Percentiles rank a stretch among this genome's conserved stretches.
Evolutionary conservation across 164 flowering plant genomes (phyloP).

Genomic region (Vitis rupestris): DNA sequence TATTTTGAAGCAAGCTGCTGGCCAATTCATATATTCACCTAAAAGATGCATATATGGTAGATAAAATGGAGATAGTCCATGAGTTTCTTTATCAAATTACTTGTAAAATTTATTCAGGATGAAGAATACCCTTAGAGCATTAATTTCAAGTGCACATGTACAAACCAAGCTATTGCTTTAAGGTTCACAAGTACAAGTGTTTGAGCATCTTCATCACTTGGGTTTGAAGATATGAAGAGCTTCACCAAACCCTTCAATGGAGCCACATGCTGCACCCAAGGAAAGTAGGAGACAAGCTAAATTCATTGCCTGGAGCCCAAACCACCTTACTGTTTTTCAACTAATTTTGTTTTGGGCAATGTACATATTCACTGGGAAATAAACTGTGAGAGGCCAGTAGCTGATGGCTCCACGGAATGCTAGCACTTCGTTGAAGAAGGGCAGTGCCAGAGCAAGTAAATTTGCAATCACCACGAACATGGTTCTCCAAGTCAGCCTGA

Average conservation of each 20-base stretch:
- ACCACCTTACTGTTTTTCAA: slow-evolving; percentile 26
- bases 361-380: slow-evolving; percentile 61
- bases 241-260: slow-evolving; percentile 44
- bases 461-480: slow-evolving; percentile 34
- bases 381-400: slow-evolving; percentile 56
- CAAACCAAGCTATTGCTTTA: no score
- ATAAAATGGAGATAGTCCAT: no score
- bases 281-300: slow-evolving; percentile 39
- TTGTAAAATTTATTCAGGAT: no score
- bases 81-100: no score
- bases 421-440: slow-evolving; percentile 58
- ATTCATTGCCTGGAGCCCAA: slow-evolving; percentile 35
- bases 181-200: no score
- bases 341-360: slow-evolving; percentile 33
- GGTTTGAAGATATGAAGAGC: slow-evolving; percentile 22
- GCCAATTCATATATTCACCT: no score
- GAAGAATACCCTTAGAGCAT: no score
- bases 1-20: no score
- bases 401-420: slow-evolving; percentile 53
- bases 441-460: slow-evolving; percentile 46
- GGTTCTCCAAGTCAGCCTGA: slow-evolving; percentile 43
- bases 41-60: no score
- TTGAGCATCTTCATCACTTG: background rate
- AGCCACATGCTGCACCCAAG: slow-evolving; percentile 40
- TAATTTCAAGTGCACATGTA: no score